Evolutionary conservation across 805 yeast genomes (phyloP).

Genomic region (Wickerhamiella domercqiae): DNA sequence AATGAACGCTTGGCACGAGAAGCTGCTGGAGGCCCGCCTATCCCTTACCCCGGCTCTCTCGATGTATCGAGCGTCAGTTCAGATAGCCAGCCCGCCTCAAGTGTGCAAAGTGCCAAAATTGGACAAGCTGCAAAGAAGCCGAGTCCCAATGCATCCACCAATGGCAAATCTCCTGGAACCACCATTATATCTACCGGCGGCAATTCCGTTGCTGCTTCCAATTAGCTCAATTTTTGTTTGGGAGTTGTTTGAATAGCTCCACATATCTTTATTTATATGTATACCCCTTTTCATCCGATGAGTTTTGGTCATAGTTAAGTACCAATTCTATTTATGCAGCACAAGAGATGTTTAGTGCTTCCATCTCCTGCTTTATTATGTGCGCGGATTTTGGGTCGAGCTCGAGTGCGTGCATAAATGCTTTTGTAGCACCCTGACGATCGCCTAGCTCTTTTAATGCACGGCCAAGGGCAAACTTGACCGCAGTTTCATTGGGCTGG

Average conservation of each 20-base stretch:
- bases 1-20: slow-evolving; percentile 54
- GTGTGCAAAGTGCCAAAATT: background rate
- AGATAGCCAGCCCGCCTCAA: slow-evolving; percentile 4
- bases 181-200: no score
- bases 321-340: no score
- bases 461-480: slow-evolving; percentile 79
- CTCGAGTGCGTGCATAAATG: slow-evolving; percentile 76
- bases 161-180: no score
- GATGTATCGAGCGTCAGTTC: slow-evolving; percentile 3
- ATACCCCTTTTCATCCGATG: no score
- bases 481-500: slow-evolving; percentile 92
- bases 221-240: no score
- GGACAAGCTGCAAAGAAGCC: background rate
- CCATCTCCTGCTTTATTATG: slow-evolving; percentile 37
- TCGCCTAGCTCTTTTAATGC: slow-evolving; percentile 63
- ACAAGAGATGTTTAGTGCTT: no score
- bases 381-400: slow-evolving; percentile 45
- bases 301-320: no score
- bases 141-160: no score
- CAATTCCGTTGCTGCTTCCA: no score
- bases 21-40: slow-evolving; percentile 6
- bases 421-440: slow-evolving; percentile 63
- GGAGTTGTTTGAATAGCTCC: no score
- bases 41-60: slow-evolving; percentile 4
- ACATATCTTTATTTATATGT: no score